Conservation (phyloP, 1,284 basidiomycete genomes). For the Albatrellus sp. region DNA sequence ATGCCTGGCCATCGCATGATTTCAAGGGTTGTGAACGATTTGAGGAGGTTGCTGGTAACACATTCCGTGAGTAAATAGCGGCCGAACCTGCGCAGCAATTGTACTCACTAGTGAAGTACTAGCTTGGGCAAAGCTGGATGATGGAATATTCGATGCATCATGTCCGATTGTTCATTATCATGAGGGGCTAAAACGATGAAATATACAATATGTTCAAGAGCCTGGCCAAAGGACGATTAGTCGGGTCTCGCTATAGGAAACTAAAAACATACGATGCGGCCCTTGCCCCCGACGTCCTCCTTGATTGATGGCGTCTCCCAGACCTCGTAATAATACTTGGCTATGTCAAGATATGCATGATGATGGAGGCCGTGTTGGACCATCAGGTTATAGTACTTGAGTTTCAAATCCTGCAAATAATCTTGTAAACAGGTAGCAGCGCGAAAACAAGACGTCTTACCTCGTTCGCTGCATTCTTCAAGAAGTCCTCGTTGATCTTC, state of each 20-base stretch:
- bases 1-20: conserved; percentile 99
- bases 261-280: conserved; percentile 51
- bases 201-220: conserved; percentile 87
- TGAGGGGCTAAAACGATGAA: conserved; percentile 90
- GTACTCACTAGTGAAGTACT: conserved; percentile 74
- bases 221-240: conserved; percentile 30
- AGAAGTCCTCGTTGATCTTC: conserved; percentile 90
- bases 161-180: conserved; percentile 95
- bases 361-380: conserved; percentile 86
- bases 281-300: conserved; percentile 62
- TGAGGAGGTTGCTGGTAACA: conserved; percentile 76
- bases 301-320: conserved; percentile 94
- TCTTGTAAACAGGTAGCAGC: conserved; percentile 7
- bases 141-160: conserved; percentile 80
- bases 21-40: conserved; percentile 93
- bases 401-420: conserved; percentile 75
- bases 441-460: conserved; percentile 29
- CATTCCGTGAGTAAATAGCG: conserved; percentile 3
- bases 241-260: not conserved
- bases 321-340: conserved; percentile 91
- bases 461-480: conserved; percentile 83
- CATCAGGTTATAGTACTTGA: conserved; percentile 94
- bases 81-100: not conserved
- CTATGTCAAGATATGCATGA: conserved; percentile 83
- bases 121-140: conserved; percentile 73